Evolutionary conservation across 768 basidiomycete species (phyloP).

Genomic region (Phanerochaete carnosa): DNA sequence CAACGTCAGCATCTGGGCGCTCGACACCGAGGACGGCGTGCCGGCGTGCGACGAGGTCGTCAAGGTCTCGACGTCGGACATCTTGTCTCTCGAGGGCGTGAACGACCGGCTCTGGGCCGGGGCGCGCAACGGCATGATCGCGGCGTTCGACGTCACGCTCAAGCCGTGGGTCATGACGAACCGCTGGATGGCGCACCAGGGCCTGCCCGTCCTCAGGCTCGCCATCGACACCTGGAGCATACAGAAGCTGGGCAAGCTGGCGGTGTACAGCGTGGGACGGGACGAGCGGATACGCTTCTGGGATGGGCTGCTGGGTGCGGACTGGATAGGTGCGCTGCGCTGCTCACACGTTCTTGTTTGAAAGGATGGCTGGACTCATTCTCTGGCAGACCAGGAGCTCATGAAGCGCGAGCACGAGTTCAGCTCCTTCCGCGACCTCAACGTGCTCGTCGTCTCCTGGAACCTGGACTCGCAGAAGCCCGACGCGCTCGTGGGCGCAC

Average conservation of each 20-base stretch:
- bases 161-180: slow-evolving; percentile 88
- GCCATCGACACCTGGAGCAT: slow-evolving; percentile 74
- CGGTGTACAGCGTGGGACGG: slow-evolving; percentile 71
- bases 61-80: slow-evolving; percentile 78
- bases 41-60: slow-evolving; percentile 71
- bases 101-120: slow-evolving; percentile 86
- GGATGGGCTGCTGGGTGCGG: slow-evolving; percentile 83
- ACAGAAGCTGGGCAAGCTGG: slow-evolving; percentile 60
- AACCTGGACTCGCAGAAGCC: slow-evolving; percentile 90
- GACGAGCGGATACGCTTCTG: slow-evolving; percentile 77
- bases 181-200: slow-evolving; percentile 78
- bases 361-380: background rate
- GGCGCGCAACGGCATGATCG: slow-evolving; percentile 74
- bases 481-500: slow-evolving; percentile 59
- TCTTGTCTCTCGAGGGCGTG: slow-evolving; percentile 83
- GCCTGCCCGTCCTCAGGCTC: slow-evolving; percentile 59
- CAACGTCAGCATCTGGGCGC: slow-evolving; percentile 77
- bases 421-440: slow-evolving; percentile 76
- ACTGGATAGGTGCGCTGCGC: slow-evolving; percentile 82
- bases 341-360: background rate
- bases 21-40: slow-evolving; percentile 49
- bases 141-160: slow-evolving; percentile 70
- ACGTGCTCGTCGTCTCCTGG: slow-evolving; percentile 83
- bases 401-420: slow-evolving; percentile 71
- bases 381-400: slow-evolving; percentile 63